A percentile compares a stretch with the other conserved stretches of the same genome.
phyloP scores from a whole-genome alignment of 805 yeast genomes.

The Zygoascus tannicola region DNA sequence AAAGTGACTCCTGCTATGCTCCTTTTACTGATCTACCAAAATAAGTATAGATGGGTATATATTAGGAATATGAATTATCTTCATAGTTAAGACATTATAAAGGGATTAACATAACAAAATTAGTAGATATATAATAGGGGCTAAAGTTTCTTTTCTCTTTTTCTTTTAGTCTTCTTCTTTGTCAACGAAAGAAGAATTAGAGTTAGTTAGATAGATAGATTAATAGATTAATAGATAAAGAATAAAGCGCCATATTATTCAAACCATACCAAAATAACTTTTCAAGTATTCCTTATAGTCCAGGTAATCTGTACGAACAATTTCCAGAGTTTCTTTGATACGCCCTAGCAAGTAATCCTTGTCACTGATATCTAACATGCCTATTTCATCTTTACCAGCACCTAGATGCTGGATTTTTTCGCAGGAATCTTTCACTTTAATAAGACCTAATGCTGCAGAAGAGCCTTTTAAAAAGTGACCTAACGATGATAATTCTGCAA shows the following conservation, averaged over 20 bases:
- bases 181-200: too few species aligned
- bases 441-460: slow-evolving; percentile 86
- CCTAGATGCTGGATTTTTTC: slow-evolving; percentile 92
- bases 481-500: slow-evolving; percentile 55
- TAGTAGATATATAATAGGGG: too few species aligned
- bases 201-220: background rate
- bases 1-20: too few species aligned
- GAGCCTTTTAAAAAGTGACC: slow-evolving; percentile 96
- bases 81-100: too few species aligned
- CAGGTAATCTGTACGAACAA: slow-evolving; percentile 28
- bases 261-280: slow-evolving; percentile 23
- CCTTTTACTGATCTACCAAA: too few species aligned
- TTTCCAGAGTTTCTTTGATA: slow-evolving; percentile 21
- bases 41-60: too few species aligned
- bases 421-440: slow-evolving; percentile 74
- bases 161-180: too few species aligned
- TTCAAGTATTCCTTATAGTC: slow-evolving; percentile 25
- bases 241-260: too few species aligned
- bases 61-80: too few species aligned
- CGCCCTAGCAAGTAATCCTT: slow-evolving; percentile 27
- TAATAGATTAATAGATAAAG: background rate
- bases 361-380: slow-evolving; percentile 24
- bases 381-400: slow-evolving; percentile 34
- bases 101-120: too few species aligned
- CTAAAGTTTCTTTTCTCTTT: too few species aligned